phyloP scores from a whole-genome alignment of 1,284 basidiomycete genomes.

The Neolentinus lepideus region DNA sequence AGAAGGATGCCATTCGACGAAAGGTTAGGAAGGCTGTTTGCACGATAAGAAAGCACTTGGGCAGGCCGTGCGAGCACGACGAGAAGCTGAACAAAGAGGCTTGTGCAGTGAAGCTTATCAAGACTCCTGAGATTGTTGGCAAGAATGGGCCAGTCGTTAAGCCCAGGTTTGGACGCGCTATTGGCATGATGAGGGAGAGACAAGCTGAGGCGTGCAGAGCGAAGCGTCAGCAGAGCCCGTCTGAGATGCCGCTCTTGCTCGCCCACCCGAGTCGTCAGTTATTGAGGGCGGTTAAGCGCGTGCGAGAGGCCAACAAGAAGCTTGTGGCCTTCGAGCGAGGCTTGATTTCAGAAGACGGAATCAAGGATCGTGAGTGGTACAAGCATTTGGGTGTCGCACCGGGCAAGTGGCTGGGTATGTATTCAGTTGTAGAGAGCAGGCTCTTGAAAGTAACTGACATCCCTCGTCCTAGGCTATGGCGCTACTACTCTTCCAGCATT shows the following conservation, averaged over 20 bases:
- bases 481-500: slow-evolving; percentile 82
- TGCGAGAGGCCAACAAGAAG: slow-evolving; percentile 65
- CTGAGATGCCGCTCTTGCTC: not conserved
- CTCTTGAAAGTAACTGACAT: slow-evolving; percentile 2
- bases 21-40: slow-evolving; percentile 21
- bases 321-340: slow-evolving; percentile 76
- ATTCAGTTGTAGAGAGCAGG: not conserved
- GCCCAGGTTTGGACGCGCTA: slow-evolving; percentile 16
- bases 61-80: slow-evolving; percentile 12
- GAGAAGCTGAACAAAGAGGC: slow-evolving; percentile 1
- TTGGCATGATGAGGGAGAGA: slow-evolving; percentile 13
- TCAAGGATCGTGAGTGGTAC: slow-evolving; percentile 82
- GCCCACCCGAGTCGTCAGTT: slow-evolving; percentile 21
- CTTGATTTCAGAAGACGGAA: slow-evolving; percentile 76
- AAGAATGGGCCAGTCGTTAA: not conserved
- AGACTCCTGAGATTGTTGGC: not conserved
- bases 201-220: not conserved
- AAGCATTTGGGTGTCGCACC: slow-evolving; percentile 84
- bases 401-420: slow-evolving; percentile 63
- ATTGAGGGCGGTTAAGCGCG: slow-evolving; percentile 43
- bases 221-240: not conserved
- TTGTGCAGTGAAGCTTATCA: not conserved
- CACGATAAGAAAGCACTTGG: slow-evolving; percentile 19
- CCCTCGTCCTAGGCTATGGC: slow-evolving; percentile 62
- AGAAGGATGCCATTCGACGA: slow-evolving; percentile 16